Conservation (phyloP, 108 stramenopile genomes). For the Nitzschia putrida region DNA sequence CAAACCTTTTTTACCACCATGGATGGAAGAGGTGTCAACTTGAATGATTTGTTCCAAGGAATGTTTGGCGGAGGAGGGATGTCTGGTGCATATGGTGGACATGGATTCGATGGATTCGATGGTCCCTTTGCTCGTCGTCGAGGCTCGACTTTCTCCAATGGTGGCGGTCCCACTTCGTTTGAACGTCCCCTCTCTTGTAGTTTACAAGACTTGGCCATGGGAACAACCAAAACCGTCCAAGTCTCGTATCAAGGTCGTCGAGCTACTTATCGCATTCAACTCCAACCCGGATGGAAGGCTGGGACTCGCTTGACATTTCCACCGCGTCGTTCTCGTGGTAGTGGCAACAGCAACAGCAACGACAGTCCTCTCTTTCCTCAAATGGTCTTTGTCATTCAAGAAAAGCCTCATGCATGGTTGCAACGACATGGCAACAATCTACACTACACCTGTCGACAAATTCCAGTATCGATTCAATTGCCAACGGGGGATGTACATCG, state of each 20-base stretch:
- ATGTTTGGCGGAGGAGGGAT: conserved; percentile 47
- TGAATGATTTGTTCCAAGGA: conserved; percentile 35
- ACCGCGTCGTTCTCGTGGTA: conserved; percentile 7
- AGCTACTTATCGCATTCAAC: conserved; percentile 56
- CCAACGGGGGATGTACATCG: background rate
- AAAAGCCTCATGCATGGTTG: conserved; percentile 68
- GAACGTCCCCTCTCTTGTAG: conserved; percentile 46
- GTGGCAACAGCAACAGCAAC: too few species aligned
- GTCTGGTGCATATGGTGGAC: too few species aligned
- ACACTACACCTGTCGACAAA: conserved; percentile 19
- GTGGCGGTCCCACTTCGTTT: background rate
- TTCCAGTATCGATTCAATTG: conserved; percentile 27
- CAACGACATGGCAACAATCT: conserved; percentile 61
- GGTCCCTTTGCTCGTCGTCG: too few species aligned
- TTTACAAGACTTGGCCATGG: conserved; percentile 65
- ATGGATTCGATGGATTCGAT: too few species aligned
- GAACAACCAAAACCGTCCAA: conserved; percentile 76
- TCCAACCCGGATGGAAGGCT: conserved; percentile 73
- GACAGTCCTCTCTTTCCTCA: conserved; percentile 40
- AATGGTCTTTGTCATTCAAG: conserved; percentile 72
- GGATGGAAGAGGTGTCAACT: conserved; percentile 19
- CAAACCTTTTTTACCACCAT: conserved; percentile 14
- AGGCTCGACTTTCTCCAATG: too few species aligned
- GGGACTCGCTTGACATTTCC: conserved; percentile 78
- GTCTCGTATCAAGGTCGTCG: conserved; percentile 40